Base-by-base conservation (phyloP, 495 filamentous ascomycete genomes). In the Podospora didyma region DNA sequence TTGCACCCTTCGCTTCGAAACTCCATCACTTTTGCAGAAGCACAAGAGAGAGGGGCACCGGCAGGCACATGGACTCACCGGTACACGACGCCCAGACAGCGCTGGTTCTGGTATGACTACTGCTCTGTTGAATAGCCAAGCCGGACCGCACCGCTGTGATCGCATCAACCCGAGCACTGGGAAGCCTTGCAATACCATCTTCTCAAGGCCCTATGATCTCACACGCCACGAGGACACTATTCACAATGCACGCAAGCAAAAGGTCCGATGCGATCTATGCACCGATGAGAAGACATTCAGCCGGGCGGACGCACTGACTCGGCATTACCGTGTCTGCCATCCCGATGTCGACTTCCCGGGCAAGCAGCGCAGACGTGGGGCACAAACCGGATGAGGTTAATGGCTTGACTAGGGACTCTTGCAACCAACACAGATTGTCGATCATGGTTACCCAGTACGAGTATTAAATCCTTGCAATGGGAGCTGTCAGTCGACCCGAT, bases 201-300 rank as follows among this genome's bases (percentile, higher is more conserved):
- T 98, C 77, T 96, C 93, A 2, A 82, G 94, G n/a, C 92, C 93
- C 31, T 98, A 98, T 81, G 94, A 98, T 74, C 82, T 98, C 31
- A 98, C 94, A 10, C 82, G 94, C 10, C 94, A 98, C 69, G 94
- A 98, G 71, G 93, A 96, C 62, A 97, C 94, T 11, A 97, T 97
- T 62, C 94, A 98, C 78, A 96, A 96, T 62, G 88, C 86, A 4
- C 82, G 86, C 62, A 96, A 96, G 82, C 85, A 90, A 66, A 97
- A 98, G 74, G 92, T 96, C n/a, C 86, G 90, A 21, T 98, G 93
- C 71, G 86, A 92, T 53, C 74, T 94, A 37, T 97, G 93, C 73
- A 91, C 89, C 16, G 92, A 96, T 59, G 92, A 96, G 68, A 97
- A 97, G 79, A 93, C 90, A 0, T 97, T 96, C 66, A 92, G 88